Percentiles rank a stretch among this genome's conserved stretches.
phyloP scores from a whole-genome alignment of 2,329 filamentous ascomycete genomes.

The Tothia fuscella region DNA sequence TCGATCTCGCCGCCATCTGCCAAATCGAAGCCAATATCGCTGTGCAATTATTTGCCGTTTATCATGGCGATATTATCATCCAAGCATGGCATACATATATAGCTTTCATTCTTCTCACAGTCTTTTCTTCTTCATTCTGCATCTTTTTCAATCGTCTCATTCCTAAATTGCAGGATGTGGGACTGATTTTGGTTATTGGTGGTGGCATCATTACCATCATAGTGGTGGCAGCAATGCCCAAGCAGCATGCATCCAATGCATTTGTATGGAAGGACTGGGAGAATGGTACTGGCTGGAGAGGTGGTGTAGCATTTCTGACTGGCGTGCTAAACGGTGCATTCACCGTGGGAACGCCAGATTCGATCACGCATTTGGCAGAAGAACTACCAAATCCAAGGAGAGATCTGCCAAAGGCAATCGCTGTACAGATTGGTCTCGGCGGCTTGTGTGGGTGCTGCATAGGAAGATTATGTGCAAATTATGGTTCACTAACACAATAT shows the following conservation, averaged over 20 bases:
- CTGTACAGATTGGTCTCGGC: constrained; percentile 2
- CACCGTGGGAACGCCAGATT: constrained; percentile 48
- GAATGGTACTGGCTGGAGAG: constrained; percentile 34
- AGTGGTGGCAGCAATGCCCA: constrained; percentile 44
- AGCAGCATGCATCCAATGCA: constrained; percentile 28
- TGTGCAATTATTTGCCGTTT: constrained; percentile 37
- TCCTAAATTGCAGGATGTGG: constrained; percentile 42
- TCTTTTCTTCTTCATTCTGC: constrained; percentile 33
- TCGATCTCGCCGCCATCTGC: constrained; percentile 34
- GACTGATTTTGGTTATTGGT: constrained; percentile 39
- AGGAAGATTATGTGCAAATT: too few species aligned
- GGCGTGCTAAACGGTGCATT: constrained; percentile 61
- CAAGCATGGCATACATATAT: constrained; percentile 42
- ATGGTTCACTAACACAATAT: too few species aligned
- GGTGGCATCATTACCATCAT: constrained; percentile 45
- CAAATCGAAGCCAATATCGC: constrained; percentile 34
- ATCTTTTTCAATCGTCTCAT: constrained; percentile 44
- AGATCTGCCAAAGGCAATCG: constrained; percentile 24
- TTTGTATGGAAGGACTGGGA: constrained; percentile 36
- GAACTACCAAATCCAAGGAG: constrained; percentile 22
- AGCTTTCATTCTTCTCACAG: constrained; percentile 35
- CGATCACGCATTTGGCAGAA: constrained; percentile 53
- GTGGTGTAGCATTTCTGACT: constrained; percentile 51
- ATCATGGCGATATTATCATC: constrained; percentile 33
- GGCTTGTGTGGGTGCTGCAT: too few species aligned